Conservation (phyloP, 148 eudicot species). For the Dianthus caryophyllus region DNA sequence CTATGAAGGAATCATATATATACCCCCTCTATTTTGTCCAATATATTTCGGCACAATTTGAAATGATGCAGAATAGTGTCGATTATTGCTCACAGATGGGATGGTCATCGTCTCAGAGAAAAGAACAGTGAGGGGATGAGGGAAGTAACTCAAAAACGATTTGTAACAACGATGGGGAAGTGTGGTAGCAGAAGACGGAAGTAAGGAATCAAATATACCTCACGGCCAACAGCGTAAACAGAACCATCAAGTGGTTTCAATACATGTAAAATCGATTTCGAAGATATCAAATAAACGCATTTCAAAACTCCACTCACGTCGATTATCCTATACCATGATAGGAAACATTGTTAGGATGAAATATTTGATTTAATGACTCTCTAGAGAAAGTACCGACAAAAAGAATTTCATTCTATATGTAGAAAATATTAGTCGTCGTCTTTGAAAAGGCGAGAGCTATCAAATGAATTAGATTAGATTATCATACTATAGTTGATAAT, state of each 20-base stretch:
- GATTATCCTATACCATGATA: not conserved
- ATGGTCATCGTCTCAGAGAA: no score
- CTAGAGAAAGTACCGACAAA: not conserved
- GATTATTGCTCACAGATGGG: no score
- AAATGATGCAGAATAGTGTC: no score
- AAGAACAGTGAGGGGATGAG: no score
- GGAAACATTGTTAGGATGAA: not conserved
- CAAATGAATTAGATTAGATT: not conserved
- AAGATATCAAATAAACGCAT: no score
- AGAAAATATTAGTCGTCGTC: not conserved
- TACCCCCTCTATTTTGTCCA: no score
- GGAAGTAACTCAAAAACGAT: no score
- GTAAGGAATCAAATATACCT: conserved; percentile 6
- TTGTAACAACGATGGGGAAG: not conserved
- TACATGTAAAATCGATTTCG: no score
- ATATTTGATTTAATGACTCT: not conserved
- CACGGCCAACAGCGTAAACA: conserved; percentile 2
- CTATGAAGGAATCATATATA: no score
- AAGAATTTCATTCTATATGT: not conserved
- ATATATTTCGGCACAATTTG: no score
- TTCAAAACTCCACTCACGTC: no score
- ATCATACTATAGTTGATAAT: not conserved
- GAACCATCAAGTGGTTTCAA: no score
- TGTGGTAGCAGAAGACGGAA: not conserved
- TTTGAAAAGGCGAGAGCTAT: not conserved